phyloP scores from a whole-genome alignment of 2,329 filamentous ascomycete species.

The Colletotrichum eleusines region DNA sequence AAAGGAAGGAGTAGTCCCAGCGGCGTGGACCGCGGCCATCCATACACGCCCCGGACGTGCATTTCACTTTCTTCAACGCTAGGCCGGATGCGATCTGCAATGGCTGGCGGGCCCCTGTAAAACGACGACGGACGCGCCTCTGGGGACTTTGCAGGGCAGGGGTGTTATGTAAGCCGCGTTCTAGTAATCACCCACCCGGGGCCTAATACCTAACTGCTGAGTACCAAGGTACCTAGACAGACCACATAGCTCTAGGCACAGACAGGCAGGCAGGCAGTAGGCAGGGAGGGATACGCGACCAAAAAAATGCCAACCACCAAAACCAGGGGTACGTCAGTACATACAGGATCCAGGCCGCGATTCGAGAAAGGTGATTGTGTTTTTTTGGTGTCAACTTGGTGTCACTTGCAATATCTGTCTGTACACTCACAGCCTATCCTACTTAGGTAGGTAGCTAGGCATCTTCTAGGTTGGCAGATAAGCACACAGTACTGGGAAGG shows the following conservation, averaged over 20 bases:
- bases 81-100: slow-evolving; percentile 31
- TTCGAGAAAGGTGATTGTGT: slow-evolving; percentile 4
- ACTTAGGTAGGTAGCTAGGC: no score
- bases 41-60: slow-evolving; percentile 30
- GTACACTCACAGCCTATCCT: no score
- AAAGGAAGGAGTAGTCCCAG: slow-evolving; percentile 25
- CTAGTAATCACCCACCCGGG: no score
- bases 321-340: slow-evolving; percentile 19
- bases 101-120: slow-evolving; percentile 31
- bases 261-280: no score
- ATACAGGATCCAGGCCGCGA: slow-evolving; percentile 10
- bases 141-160: slow-evolving; percentile 25
- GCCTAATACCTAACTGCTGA: no score
- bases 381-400: slow-evolving; percentile 3
- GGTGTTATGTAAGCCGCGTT: slow-evolving; percentile 32
- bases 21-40: slow-evolving; percentile 15
- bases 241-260: no score
- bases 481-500: no score
- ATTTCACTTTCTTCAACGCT: slow-evolving; percentile 40
- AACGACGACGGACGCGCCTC: slow-evolving; percentile 38
- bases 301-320: slow-evolving; percentile 29
- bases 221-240: no score
- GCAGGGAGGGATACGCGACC: slow-evolving; percentile 40
- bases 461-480: no score
- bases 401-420: neutral